Base-by-base conservation (phyloP, 169 alveolate genomes). In the Plasmodium sp. region DNA sequence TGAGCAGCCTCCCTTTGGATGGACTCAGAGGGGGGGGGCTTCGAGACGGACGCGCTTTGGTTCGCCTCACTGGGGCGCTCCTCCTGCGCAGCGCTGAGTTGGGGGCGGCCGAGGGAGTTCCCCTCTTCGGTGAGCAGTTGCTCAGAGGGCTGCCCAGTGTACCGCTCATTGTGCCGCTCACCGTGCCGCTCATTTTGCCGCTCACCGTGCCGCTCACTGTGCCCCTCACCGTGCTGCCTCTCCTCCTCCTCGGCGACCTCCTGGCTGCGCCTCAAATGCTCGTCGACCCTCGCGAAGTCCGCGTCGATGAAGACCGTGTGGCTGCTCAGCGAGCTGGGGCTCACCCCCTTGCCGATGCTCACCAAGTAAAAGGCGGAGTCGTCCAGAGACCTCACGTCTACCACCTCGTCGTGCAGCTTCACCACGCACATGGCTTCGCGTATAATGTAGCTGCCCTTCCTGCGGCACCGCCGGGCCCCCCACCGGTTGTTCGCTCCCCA, bases 341-440 rank as follows among this genome's bases (percentile, higher is more conserved):
- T 43, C 34, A 86, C 48, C 27, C 93, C 93, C 48, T 86, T 86
- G 33, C 93, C 93, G 43, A 86, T 86, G 16, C 73, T 41, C 10
- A 86, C 80, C 39, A 86, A 54, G 81, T 86, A 86, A 39, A 86
- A 86, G 33, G 62, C 77, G 72, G 77, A 74, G 62, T 86, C 93
- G 67, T 86, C 62, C 18, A 86, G 62, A 86, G 74, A 86, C 67
- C 81, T 86, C 27, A 86, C 48, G 16, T 86, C 93, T 56, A 86
- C 56, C 9, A 86, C 81, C 31, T 86, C 86, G 43, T 86, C 79
- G 14, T 86, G 93, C 2, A 86, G 83, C 56, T 86, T 86, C 18
- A 86, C 74, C 33, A 86, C 85, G 5, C 86, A 86, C 85, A 86
- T 75, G 48, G 93, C 93, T 71, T 86, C 93, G 43, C 81, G 75